Evolutionary conservation across 1,284 basidiomycete genomes (phyloP).

Genomic region (Rhodotorula sp.): DNA sequence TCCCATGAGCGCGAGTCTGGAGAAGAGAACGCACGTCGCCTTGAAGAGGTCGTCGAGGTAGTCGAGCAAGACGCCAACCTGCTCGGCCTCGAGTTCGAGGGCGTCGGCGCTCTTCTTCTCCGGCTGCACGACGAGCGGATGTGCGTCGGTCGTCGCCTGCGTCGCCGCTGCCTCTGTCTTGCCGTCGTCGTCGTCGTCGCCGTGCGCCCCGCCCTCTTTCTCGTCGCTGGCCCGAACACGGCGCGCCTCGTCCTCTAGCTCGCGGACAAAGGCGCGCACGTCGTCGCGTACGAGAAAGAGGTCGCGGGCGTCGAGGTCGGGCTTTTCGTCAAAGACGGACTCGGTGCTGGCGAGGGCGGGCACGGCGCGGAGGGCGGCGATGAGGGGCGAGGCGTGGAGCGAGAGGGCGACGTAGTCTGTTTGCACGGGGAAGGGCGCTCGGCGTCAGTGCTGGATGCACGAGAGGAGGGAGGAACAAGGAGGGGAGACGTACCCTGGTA

Average conservation of each 20-base stretch:
- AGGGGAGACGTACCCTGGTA: background rate
- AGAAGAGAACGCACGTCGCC: slow-evolving; percentile 47
- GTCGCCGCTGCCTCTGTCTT: background rate
- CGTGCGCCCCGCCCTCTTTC: background rate
- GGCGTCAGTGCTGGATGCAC: background rate
- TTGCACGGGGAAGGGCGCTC: background rate
- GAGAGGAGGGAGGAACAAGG: too few species aligned
- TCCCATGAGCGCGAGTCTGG: background rate
- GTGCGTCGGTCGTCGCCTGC: background rate
- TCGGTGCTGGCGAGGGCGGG: slow-evolving; percentile 16
- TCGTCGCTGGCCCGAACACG: too few species aligned
- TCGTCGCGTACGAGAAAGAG: slow-evolving; percentile 12
- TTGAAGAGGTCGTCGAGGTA: slow-evolving; percentile 58
- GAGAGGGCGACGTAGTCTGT: slow-evolving; percentile 21
- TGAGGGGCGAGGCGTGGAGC: slow-evolving; percentile 5
- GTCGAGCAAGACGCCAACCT: slow-evolving; percentile 56
- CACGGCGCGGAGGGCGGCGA: slow-evolving; percentile 13
- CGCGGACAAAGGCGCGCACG: background rate
- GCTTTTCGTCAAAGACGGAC: slow-evolving; percentile 24
- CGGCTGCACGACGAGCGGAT: background rate
- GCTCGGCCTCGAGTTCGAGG: slow-evolving; percentile 44
- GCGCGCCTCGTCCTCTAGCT: background rate
- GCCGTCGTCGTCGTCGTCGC: background rate
- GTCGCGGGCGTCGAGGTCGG: slow-evolving; percentile 15
- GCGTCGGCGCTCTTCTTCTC: background rate